Evolutionary conservation across 2,329 filamentous ascomycete species (phyloP).

Genomic region (Pseudophaeomoniella oleicola): DNA sequence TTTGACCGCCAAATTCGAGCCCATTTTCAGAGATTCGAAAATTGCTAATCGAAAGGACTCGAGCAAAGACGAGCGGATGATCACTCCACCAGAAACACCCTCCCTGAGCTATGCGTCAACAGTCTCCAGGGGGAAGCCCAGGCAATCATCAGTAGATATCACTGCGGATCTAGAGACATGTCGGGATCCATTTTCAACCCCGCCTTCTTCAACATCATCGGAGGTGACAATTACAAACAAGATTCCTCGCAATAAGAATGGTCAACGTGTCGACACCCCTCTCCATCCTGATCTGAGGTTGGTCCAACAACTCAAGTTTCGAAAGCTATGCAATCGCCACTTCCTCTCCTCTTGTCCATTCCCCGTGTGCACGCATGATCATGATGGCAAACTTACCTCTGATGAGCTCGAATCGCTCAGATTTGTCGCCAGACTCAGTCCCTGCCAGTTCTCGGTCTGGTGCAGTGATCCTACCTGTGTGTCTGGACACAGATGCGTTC

Average conservation of each 20-base stretch:
- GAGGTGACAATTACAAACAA: not conserved
- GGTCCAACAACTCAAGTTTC: slow-evolving; percentile 12
- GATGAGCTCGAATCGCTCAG: slow-evolving; percentile 14
- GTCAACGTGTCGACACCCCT: slow-evolving; percentile 16
- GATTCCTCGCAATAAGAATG: slow-evolving; percentile 11
- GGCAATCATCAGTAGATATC: not conserved
- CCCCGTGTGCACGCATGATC: slow-evolving; percentile 14
- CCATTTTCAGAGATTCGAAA: slow-evolving; percentile 40
- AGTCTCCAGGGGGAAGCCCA: not conserved
- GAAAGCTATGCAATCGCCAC: slow-evolving; percentile 20
- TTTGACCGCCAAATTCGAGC: slow-evolving; percentile 27
- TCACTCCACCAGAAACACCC: not conserved
- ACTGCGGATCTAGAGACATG: not conserved
- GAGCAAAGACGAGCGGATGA: not conserved
- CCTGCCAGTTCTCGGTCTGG: slow-evolving; percentile 12
- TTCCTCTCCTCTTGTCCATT: slow-evolving; percentile 13
- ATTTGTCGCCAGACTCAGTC: slow-evolving; percentile 16
- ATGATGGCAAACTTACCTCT: slow-evolving; percentile 10
- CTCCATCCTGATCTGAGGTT: slow-evolving; percentile 9
- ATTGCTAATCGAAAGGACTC: slow-evolving; percentile 19
- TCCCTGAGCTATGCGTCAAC: not conserved
- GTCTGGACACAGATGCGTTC: slow-evolving; percentile 15
- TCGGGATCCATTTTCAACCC: not conserved
- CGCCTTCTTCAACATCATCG: not conserved
- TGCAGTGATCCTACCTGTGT: slow-evolving; percentile 16